Evolutionary conservation across 2,329 filamentous ascomycete species (phyloP), one percentile per base, ranked within the genome.

Genomic region (Ceratocystis colombiana): DNA sequence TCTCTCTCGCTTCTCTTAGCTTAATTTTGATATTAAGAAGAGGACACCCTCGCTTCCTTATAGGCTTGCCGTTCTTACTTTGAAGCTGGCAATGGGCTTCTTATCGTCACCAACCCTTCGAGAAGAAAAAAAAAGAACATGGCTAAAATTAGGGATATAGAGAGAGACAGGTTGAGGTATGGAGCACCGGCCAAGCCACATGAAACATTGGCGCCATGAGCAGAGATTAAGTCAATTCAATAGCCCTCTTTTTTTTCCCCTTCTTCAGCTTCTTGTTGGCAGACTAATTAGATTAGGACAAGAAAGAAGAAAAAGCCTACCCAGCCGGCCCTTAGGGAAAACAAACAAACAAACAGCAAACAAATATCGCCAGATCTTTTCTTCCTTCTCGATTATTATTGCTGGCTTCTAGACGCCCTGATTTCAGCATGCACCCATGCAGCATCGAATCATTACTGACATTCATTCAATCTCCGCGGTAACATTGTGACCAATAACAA

Each of bases 131-230:
- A 59, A 59, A 22, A 57, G 30, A 57, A n/a, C n/a, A 15, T 20
- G 33, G 10, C 55, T 37, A 59, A 33, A 59, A 59, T n/a, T 41
- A 25, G 55, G 28, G 33, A 59, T 22, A 12, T 37, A 8, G 33
- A 59, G 55, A 59, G 55, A 53, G 20, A 59, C 48, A 22, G 48
- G 53, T 28, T 57, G 28, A 6, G 53, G 30, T 28, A 59, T 17
- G 20, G 64, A 66, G 65, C 64, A 62, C 64, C 50, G 48, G 65
- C 44, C 59, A 66, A 59, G 59, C 65, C 59, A 66, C 30, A 66
- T 66, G 65, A 63, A 66, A 66, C 65, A 61, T 45, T 62, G 65
- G 65, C 57, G 59, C n/a, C 25, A 59, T 59, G 55, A 37, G 33
- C 33, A 59, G 55, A 59, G 55, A 59, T 59, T 59, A 37, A n/a